Evolutionary conservation across 1,284 basidiomycete genomes (phyloP).

Genomic region (Naganishia liquefaciens): DNA sequence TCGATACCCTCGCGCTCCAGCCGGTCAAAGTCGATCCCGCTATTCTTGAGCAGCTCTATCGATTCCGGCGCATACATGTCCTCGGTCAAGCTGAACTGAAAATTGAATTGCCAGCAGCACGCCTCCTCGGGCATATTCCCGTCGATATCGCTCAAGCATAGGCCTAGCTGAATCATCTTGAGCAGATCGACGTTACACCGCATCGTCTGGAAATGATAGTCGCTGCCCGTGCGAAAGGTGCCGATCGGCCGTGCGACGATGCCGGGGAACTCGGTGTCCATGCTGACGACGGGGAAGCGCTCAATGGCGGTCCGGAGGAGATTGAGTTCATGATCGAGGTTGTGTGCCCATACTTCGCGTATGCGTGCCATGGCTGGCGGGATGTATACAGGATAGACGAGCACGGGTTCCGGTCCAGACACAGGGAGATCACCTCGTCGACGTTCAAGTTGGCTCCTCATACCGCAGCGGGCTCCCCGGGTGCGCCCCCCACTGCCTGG

Average conservation of each 20-base stretch:
- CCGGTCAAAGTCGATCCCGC: conserved; percentile 92
- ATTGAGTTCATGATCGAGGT: conserved; percentile 88
- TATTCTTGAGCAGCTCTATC: conserved; percentile 89
- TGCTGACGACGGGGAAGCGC: conserved; percentile 89
- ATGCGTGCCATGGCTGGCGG: conserved; percentile 29
- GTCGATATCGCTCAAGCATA: conserved; percentile 91
- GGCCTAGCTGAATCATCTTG: conserved; percentile 95
- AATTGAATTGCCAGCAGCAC: conserved; percentile 99
- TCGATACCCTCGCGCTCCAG: conserved; percentile 90
- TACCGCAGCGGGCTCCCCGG: neutral
- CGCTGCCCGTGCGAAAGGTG: conserved; percentile 90
- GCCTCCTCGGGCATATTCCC: conserved; percentile 80
- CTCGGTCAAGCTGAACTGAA: conserved; percentile 85
- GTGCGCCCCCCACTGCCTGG: conserved; percentile 8
- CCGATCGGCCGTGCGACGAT: conserved; percentile 97
- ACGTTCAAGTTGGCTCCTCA: no score
- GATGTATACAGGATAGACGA: neutral
- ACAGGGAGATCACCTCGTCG: no score
- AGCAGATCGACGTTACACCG: conserved; percentile 97
- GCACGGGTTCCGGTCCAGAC: no score
- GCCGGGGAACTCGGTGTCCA: conserved; percentile 99
- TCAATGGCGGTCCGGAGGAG: conserved; percentile 83
- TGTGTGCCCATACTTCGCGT: conserved; percentile 74
- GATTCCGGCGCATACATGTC: conserved; percentile 99
- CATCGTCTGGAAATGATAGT: conserved; percentile 99